Evolutionary conservation across 2,329 filamentous ascomycete genomes (phyloP).

Genomic region (Penicillium psychrosexuale): DNA sequence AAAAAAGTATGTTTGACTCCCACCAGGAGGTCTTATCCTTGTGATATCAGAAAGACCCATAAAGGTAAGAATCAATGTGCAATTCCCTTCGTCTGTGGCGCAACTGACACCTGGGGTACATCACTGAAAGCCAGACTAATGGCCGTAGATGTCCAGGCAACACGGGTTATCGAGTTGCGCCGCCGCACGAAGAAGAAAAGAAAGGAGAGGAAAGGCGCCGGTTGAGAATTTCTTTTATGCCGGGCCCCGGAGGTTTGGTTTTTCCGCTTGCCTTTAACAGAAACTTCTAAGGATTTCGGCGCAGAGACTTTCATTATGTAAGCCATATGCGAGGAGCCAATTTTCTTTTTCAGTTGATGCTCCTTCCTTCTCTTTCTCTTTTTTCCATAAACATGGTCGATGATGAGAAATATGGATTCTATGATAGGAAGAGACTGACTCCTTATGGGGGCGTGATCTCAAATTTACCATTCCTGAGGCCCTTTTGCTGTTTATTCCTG

Average conservation of each 20-base stretch:
- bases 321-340: slow-evolving; percentile 10
- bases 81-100: slow-evolving; percentile 78
- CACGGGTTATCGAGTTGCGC: slow-evolving; percentile 71
- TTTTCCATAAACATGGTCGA: slow-evolving; percentile 32
- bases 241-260: slow-evolving; percentile 8
- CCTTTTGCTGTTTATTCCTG: slow-evolving; percentile 17
- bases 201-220: slow-evolving; percentile 37
- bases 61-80: slow-evolving; percentile 61
- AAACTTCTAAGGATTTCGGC: not conserved
- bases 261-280: slow-evolving; percentile 6
- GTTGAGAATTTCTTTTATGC: slow-evolving; percentile 20
- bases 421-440: slow-evolving; percentile 52
- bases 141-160: slow-evolving; percentile 66
- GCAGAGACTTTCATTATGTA: slow-evolving; percentile 14
- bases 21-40: slow-evolving; percentile 47
- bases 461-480: slow-evolving; percentile 43
- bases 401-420: slow-evolving; percentile 45
- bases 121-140: slow-evolving; percentile 36
- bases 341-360: slow-evolving; percentile 8
- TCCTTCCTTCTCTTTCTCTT: slow-evolving; percentile 15
- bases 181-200: slow-evolving; percentile 75
- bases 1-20: slow-evolving; percentile 54
- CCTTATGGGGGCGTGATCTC: slow-evolving; percentile 40
- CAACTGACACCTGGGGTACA: slow-evolving; percentile 70
- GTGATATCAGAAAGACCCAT: slow-evolving; percentile 45